Base-by-base conservation (phyloP, 2,329 filamentous ascomycete species). In the Stagonosporopsis cucurbitacearum region DNA sequence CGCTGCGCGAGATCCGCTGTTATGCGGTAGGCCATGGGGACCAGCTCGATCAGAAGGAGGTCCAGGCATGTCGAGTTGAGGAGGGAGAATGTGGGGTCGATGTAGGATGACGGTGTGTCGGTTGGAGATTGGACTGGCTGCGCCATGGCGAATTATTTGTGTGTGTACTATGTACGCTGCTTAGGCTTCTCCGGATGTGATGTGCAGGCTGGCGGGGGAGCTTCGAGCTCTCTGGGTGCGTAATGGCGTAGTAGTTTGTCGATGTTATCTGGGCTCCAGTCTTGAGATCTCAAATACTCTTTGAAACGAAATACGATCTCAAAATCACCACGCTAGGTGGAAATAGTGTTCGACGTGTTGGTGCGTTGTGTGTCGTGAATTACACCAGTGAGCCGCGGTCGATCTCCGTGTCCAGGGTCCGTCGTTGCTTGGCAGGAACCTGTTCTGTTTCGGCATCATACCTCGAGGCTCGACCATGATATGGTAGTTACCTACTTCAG, bases 41-140 rank as follows among this genome's bases (percentile, higher is more conserved):
- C 95, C 51, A 99, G 86, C 80, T 99, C 95, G 73, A 98, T 98
- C 67, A 99, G 86, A 53, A 99, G 86, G 67, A 99, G 89, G 77
- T 99, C 95, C 68, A 99, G 87, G 74, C 90, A 92, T 43, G 94
- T 95, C 54, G 89, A 86, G 79, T 86, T 89, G 67, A 97, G 83
- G 78, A 93, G 90, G 58, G 87, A 86, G 55, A 90, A 89, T 57
- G 82, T 82, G 33, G 91, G 89, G 77, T 96, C 92, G 63, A 84
- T 84, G 65, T 87, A 81, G 26, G 63, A 57, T 6, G 64, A 58
- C 13, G 63, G 52, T 30, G 54, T 54, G 37, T 67, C 61, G 25
- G 61, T 62, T 2, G 64, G 47, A 4, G 51, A 19, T 36, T 57
- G 48, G 6, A 44, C 45, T 40, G 63, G 32, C 50, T 60, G 57